Evolutionary conservation across 2,329 filamentous ascomycete genomes (phyloP), one percentile per base, ranked within the genome.

Genomic region (Claviceps fusiformis): DNA sequence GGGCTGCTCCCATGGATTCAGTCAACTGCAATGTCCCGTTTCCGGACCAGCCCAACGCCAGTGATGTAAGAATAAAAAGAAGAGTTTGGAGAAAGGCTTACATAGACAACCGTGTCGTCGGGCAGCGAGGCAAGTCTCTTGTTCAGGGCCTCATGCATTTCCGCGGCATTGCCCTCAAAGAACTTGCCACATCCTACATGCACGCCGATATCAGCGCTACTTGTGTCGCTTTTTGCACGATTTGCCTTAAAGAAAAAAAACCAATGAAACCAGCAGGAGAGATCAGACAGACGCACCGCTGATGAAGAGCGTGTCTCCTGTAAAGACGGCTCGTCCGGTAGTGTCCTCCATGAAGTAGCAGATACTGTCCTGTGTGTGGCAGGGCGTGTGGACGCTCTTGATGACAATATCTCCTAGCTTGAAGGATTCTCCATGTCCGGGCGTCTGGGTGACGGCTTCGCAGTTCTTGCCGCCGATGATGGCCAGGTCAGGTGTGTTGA

Each of bases 361-460:
- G 67, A 98, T 95, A 70, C 91, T 96, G 73, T 98, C 93, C 73
- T 96, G 91, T 1, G 93, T 98, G 69, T 98, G 93, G 70, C 93
- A 98, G 1, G 93, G 93, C 13, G 93, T 98, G 71, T 97, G 87
- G n/a, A 97, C 75, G 29, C 88, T 87, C 67, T 81, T 92, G 56
- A 96, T 86, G 15, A 80, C 78, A 68, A 98, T 93, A 61, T 79
- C 78, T 55, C 93, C 93, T 59, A 98, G 82, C 59, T 81, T 85
- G 75, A 96, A 95, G 3, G 76, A 81, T 60, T 89, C 82, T 44
- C 84, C 82, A 67, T 97, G 81, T 3, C 73, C 71, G 0, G 92
- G 92, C 0, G 86, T 95, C 62, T 77, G 77, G 29, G 85, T 90
- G 50, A 96, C 92, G 29, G 80, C 80, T 59, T 86, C 78, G 70